Evolutionary conservation across 2,329 filamentous ascomycete species (phyloP).

Genomic region (Pyricularia grisea): DNA sequence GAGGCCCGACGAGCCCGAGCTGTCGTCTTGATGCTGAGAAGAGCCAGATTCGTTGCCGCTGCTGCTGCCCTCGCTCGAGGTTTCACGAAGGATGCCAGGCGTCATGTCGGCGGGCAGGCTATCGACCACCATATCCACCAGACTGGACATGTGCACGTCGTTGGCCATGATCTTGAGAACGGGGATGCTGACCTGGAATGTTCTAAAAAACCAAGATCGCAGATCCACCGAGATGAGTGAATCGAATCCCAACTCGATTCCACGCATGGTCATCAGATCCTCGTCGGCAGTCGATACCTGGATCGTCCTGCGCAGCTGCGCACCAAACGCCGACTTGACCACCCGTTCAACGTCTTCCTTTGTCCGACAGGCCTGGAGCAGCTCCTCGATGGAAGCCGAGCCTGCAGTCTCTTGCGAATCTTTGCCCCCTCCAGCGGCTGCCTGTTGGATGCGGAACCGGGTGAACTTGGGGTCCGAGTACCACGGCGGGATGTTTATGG

Average conservation of each 20-base stretch:
- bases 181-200: constrained; percentile 31
- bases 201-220: constrained; percentile 36
- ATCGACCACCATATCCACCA: background rate
- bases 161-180: constrained; percentile 31
- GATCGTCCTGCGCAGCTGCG: background rate
- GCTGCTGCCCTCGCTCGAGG: background rate
- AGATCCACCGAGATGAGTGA: constrained; percentile 22
- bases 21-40: background rate
- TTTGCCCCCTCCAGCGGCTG: background rate
- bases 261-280: background rate
- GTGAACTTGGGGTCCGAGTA: constrained; percentile 8
- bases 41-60: background rate
- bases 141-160: background rate
- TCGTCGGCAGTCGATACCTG: background rate
- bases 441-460: constrained; percentile 8
- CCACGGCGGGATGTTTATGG: constrained; percentile 6
- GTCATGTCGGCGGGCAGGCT: background rate
- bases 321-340: background rate
- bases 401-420: constrained; percentile 2
- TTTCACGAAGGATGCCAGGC: background rate
- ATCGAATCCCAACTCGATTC: constrained; percentile 14
- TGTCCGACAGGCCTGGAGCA: constrained; percentile 7
- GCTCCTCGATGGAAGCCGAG: constrained; percentile 5
- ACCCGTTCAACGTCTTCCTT: background rate
- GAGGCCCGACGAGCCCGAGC: background rate